phyloP scores from a whole-genome alignment of 2,329 filamentous ascomycete species.

The Chaetomium olivaceum region DNA sequence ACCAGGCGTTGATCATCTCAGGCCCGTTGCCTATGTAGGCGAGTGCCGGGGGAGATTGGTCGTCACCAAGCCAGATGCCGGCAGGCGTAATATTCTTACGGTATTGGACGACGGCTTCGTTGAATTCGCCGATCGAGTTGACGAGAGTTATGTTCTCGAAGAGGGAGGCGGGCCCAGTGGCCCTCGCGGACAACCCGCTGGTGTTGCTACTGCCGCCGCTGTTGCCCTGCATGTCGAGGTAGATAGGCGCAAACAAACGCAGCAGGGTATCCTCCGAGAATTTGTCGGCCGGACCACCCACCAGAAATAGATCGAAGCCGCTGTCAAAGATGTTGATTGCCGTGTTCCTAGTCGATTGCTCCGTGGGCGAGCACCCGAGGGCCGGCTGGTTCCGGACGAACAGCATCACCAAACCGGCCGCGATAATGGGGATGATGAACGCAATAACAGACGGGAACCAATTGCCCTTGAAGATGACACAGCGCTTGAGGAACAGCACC shows the following conservation, averaged over 20 bases:
- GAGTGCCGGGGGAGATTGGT: conserved; percentile 60
- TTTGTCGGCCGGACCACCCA: conserved; percentile 48
- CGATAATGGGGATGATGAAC: conserved; percentile 74
- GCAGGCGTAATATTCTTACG: conserved; percentile 72
- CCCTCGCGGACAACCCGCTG: conserved; percentile 30
- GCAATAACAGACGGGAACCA: conserved; percentile 75
- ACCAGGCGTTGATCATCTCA: conserved; percentile 56
- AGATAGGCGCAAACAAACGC: conserved; percentile 45
- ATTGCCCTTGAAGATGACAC: conserved; percentile 75
- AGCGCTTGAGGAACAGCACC: conserved; percentile 76
- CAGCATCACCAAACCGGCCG: conserved; percentile 75
- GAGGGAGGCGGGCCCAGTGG: conserved; percentile 31
- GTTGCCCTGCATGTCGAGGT: conserved; percentile 24
- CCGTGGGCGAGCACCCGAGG: conserved; percentile 53
- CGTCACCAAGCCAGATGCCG: conserved; percentile 75
- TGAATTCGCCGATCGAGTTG: conserved; percentile 67
- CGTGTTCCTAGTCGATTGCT: conserved; percentile 46
- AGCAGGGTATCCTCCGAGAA: conserved; percentile 39
- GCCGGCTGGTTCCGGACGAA: conserved; percentile 63
- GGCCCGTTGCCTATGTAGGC: conserved; percentile 68
- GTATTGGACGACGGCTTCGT: conserved; percentile 60
- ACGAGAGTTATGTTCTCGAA: conserved; percentile 52
- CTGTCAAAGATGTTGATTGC: conserved; percentile 43
- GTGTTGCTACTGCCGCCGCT: conserved; percentile 23
- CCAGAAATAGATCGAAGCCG: conserved; percentile 41